A percentile compares a stretch with the other conserved stretches of the same genome.
phyloP scores from a whole-genome alignment of 2,329 filamentous ascomycete genomes.

The Colletotrichum sublineola region DNA sequence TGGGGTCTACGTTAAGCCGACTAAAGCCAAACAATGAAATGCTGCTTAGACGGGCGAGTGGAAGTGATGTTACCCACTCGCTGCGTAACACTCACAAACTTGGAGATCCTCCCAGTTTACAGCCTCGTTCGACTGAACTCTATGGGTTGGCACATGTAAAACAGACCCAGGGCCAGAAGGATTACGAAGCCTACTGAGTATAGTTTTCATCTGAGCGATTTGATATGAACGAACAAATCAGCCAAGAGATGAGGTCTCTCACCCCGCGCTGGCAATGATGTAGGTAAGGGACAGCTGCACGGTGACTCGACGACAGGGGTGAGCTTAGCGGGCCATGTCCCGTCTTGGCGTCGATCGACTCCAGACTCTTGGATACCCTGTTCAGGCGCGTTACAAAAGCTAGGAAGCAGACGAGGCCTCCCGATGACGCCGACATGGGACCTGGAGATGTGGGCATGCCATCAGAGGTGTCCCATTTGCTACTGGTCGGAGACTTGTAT shows the following conservation, averaged over 20 bases:
- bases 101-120: not conserved
- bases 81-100: not conserved
- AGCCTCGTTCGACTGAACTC: slow-evolving; percentile 10
- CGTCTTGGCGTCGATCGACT: slow-evolving; percentile 41
- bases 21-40: not conserved
- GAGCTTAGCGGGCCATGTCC: slow-evolving; percentile 39
- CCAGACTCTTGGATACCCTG: slow-evolving; percentile 38
- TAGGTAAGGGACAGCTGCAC: slow-evolving; percentile 40
- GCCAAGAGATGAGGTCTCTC: slow-evolving; percentile 29
- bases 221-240: slow-evolving; percentile 15
- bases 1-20: slow-evolving; percentile 15
- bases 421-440: not conserved
- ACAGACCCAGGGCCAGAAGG: not conserved
- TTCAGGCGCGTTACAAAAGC: slow-evolving; percentile 18
- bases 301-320: slow-evolving; percentile 35
- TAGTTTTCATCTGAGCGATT: not conserved
- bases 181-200: not conserved
- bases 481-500: not conserved
- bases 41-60: not conserved
- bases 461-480: not conserved
- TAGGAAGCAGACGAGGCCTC: slow-evolving; percentile 17
- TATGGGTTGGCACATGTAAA: slow-evolving; percentile 17
- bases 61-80: not conserved
- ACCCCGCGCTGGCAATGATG: slow-evolving; percentile 37
- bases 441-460: not conserved